These are phyloP conservation scores for Xylaria sp. DNA, from an alignment of 2,329 filamentous ascomycete species.

Conservation along the genomic window DNA sequence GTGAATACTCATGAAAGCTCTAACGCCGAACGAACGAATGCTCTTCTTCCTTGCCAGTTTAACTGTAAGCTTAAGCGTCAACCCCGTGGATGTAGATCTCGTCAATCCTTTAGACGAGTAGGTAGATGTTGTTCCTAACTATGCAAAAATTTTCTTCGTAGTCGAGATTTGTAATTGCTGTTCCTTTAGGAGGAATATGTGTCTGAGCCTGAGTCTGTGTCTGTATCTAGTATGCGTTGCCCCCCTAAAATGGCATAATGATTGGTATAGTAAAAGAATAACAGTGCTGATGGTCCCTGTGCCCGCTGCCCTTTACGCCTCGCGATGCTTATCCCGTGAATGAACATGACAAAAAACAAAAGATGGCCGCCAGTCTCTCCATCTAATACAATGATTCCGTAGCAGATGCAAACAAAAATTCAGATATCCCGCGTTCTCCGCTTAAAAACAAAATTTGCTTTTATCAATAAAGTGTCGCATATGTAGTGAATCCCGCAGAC, in stretches of 20 bases:
- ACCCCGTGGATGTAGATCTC: too few relatives aligned
- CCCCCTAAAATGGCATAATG: not conserved
- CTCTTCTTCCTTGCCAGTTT: not conserved
- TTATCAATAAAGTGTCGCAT: conserved; percentile 36
- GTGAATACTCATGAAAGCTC: not conserved
- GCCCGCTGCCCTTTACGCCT: conserved; percentile 28
- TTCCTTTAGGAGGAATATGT: not conserved
- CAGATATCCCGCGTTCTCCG: not conserved
- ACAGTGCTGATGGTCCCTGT: not conserved
- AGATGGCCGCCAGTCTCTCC: not conserved
- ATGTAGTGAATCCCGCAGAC: conserved; percentile 34
- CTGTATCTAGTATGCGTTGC: not conserved
- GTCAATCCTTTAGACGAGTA: not conserved
- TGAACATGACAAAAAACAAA: not conserved
- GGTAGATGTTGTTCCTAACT: not conserved
- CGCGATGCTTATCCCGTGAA: conserved; percentile 27
- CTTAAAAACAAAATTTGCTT: conserved; percentile 9
- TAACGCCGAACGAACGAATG: not conserved
- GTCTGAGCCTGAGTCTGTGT: not conserved
- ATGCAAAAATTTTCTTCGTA: not conserved
- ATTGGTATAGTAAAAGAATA: conserved; percentile 16
- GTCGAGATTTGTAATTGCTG: not conserved
- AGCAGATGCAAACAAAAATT: conserved; percentile 7
- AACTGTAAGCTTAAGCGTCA: not conserved
- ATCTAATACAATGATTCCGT: not conserved